A percentile compares a stretch with the other conserved stretches of the same genome.
Evolutionary conservation across 441 rosid species (phyloP).

Genomic region (Theobroma grandiflorum): DNA sequence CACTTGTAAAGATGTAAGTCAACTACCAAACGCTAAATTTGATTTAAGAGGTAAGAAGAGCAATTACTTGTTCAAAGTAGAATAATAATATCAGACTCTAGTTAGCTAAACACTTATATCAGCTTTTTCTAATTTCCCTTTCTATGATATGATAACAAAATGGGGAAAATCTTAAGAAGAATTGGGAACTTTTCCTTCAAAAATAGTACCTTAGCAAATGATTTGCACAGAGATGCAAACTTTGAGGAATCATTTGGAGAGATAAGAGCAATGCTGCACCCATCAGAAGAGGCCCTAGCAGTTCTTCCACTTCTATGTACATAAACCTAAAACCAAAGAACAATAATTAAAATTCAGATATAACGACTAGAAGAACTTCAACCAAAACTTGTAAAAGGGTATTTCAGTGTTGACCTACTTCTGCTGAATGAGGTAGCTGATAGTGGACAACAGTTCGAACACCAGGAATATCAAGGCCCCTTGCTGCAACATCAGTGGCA

Average conservation of each 20-base stretch:
- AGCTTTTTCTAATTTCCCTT: constrained; percentile 13
- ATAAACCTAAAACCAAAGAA: constrained; percentile 67
- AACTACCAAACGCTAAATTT: background rate
- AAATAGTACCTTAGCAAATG: constrained; percentile 79
- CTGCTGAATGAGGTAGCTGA: constrained; percentile 98
- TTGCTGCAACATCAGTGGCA: constrained; percentile 98
- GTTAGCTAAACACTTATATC: background rate
- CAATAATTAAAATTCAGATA: constrained; percentile 16
- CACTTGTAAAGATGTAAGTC: constrained; percentile 24
- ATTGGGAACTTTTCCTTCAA: constrained; percentile 12
- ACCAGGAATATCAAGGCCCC: constrained; percentile 97
- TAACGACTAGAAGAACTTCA: background rate
- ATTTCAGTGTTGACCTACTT: constrained; percentile 55
- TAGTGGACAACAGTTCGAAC: constrained; percentile 95
- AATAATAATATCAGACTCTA: constrained; percentile 6
- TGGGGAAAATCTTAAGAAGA: background rate
- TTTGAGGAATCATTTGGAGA: constrained; percentile 82
- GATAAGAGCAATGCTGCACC: constrained; percentile 93
- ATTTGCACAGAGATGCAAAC: constrained; percentile 87
- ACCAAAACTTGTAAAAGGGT: constrained; percentile 24
- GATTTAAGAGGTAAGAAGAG: constrained; percentile 1
- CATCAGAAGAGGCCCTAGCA: constrained; percentile 94
- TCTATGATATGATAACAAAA: background rate
- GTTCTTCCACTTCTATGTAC: constrained; percentile 99
- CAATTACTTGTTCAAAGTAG: constrained; percentile 12